Conservation (phyloP, 2,329 filamentous ascomycete species). For the Alternaria brassicicola region DNA sequence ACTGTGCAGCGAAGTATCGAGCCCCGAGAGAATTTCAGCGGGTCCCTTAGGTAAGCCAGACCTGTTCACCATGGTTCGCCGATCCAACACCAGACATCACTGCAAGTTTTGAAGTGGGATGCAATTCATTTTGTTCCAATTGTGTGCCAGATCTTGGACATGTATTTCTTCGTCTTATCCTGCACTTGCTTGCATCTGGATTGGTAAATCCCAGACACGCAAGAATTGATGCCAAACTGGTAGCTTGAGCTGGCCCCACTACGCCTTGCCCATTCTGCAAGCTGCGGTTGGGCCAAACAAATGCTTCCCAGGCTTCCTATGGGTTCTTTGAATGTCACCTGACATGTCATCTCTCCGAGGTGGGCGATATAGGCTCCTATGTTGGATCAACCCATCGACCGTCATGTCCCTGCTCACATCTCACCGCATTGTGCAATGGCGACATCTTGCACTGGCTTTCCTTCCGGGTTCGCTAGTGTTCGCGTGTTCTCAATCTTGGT, state of each 20-base stretch:
- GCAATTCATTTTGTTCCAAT: neutral
- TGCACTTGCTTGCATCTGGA: neutral
- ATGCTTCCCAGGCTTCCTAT: neutral
- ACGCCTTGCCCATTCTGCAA: neutral
- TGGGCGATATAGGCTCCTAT: neutral
- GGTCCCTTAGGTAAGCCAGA: constrained; percentile 19
- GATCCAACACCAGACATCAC: neutral
- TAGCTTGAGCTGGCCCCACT: neutral
- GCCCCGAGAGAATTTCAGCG: constrained; percentile 17
- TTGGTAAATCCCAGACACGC: neutral
- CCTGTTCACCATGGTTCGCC: constrained; percentile 1
- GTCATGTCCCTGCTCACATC: constrained; percentile 65
- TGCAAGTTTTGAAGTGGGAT: neutral
- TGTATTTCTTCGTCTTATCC: neutral
- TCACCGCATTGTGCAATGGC: constrained; percentile 87
- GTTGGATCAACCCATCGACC: neutral
- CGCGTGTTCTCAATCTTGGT: constrained; percentile 91
- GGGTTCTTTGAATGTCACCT: neutral
- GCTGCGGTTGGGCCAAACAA: neutral
- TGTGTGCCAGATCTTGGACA: neutral
- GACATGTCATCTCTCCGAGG: neutral
- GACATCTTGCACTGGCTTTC: constrained; percentile 85
- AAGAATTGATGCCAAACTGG: neutral
- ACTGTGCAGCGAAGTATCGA: constrained; percentile 11
- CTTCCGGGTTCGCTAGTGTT: constrained; percentile 65